phyloP scores from a whole-genome alignment of 2,329 filamentous ascomycete genomes.

The Xylaria sp. region DNA sequence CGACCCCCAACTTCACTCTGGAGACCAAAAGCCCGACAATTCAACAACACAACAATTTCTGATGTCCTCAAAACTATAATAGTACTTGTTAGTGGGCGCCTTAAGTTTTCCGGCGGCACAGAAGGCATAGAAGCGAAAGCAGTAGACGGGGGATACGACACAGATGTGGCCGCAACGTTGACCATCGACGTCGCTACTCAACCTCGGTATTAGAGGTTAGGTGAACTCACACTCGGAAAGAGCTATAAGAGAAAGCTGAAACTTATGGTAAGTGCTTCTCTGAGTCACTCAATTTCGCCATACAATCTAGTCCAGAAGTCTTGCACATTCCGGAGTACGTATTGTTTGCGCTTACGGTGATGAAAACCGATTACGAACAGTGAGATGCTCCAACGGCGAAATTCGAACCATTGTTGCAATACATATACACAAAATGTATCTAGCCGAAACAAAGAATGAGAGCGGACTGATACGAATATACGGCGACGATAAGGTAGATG shows the following conservation, averaged over 20 bases:
- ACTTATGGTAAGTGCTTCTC: not conserved
- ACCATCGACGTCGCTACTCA: not conserved
- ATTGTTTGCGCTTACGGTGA: no score
- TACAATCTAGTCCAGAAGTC: not conserved
- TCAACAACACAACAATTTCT: not conserved
- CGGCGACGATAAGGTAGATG: not conserved
- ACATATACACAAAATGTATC: not conserved
- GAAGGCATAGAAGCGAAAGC: not conserved
- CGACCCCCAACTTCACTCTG: no score
- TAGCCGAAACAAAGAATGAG: conserved; percentile 13
- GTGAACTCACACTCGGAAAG: conserved; percentile 2
- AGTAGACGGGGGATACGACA: conserved; percentile 1
- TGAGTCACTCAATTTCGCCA: not conserved
- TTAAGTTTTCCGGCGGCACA: not conserved
- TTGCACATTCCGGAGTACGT: not conserved
- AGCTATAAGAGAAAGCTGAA: conserved; percentile 8
- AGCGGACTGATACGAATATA: not conserved
- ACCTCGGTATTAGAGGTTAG: not conserved
- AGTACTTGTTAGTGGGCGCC: not conserved
- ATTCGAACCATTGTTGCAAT: not conserved
- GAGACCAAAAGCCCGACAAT: no score
- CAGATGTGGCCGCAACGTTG: not conserved
- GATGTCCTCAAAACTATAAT: not conserved
- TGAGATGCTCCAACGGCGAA: not conserved
- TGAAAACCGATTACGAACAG: not conserved